Conservation (phyloP, 2,329 filamentous ascomycete genomes). For the Aspergillus sp. region DNA sequence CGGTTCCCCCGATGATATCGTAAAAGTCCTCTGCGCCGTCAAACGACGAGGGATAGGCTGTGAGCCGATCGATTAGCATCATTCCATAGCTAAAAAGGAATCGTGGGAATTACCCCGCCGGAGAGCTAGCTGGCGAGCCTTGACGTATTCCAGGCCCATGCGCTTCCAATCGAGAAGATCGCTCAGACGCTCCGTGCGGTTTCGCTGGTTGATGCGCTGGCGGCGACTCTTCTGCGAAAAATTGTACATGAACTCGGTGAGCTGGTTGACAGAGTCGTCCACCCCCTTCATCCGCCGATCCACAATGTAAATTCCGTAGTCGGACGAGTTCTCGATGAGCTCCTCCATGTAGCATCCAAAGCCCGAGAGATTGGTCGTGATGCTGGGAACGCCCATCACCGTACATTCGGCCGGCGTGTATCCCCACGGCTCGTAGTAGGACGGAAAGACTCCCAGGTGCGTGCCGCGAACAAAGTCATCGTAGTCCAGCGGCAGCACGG, state of each 20-base stretch:
- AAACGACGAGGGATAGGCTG: slow-evolving; percentile 86
- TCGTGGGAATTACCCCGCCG: slow-evolving; percentile 55
- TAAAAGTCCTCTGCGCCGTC: slow-evolving; percentile 73
- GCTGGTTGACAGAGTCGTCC: slow-evolving; percentile 95
- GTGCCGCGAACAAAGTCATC: slow-evolving; percentile 98
- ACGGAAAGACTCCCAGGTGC: slow-evolving; percentile 91
- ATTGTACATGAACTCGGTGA: slow-evolving; percentile 88
- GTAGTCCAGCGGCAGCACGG: slow-evolving; percentile 92
- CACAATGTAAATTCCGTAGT: slow-evolving; percentile 99
- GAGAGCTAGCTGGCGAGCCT: slow-evolving; percentile 88
- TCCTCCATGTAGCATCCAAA: slow-evolving; percentile 99
- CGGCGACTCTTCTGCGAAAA: slow-evolving; percentile 90
- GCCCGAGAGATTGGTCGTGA: slow-evolving; percentile 95
- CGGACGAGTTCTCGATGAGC: slow-evolving; percentile 93
- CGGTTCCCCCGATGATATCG: slow-evolving; percentile 86
- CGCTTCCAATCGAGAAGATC: slow-evolving; percentile 98
- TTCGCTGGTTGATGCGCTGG: slow-evolving; percentile 97
- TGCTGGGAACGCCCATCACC: slow-evolving; percentile 97
- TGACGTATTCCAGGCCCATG: slow-evolving; percentile 99
- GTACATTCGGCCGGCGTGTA: slow-evolving; percentile 98
- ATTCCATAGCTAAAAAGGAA: too few species aligned
- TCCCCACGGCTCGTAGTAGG: slow-evolving; percentile 99
- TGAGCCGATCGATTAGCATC: too few species aligned
- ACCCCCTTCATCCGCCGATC: slow-evolving; percentile 93
- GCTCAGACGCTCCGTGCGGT: slow-evolving; percentile 90